These are phyloP conservation scores for Beauveria asiatica DNA, from an alignment of 2,329 filamentous ascomycete species.

Conservation along the genomic window DNA sequence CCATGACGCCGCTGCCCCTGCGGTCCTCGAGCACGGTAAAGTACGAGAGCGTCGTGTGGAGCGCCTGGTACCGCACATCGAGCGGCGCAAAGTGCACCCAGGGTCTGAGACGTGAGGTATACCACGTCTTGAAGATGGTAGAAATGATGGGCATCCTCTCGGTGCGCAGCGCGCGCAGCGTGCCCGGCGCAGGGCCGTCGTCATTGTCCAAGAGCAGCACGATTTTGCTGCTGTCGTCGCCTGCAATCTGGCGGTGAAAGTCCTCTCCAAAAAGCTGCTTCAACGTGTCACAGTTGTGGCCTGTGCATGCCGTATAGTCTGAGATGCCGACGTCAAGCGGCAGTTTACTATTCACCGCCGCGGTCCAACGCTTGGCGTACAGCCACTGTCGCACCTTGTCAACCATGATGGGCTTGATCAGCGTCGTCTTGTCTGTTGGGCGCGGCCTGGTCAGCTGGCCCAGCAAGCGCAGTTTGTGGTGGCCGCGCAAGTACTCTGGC, in stretches of 20 bases:
- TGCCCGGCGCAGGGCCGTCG: conserved; percentile 50
- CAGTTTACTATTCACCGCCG: conserved; percentile 44
- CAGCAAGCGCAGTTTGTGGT: conserved; percentile 64
- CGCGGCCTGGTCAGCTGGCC: conserved; percentile 57
- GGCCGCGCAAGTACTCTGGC: conserved; percentile 51
- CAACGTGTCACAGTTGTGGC: conserved; percentile 26
- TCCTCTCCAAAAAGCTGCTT: conserved; percentile 24
- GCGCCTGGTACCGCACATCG: conserved; percentile 61
- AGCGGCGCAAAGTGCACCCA: conserved; percentile 79
- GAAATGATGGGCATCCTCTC: conserved; percentile 61
- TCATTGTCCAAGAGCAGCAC: conserved; percentile 66
- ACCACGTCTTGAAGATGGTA: conserved; percentile 71
- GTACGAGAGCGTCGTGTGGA: conserved; percentile 68
- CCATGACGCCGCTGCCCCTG: conserved; percentile 39
- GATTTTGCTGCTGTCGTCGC: conserved; percentile 50
- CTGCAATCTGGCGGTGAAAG: conserved; percentile 5
- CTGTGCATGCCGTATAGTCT: conserved; percentile 47
- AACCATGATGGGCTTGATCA: conserved; percentile 48
- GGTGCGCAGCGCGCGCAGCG: conserved; percentile 58
- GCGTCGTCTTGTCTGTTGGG: conserved; percentile 35
- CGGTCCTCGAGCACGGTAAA: conserved; percentile 46
- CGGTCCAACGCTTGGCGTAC: conserved; percentile 30
- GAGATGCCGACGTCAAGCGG: conserved; percentile 52
- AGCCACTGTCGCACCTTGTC: conserved; percentile 36
- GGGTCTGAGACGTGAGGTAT: conserved; percentile 61